Conservation (phyloP, 305 asterid species). For the Fraxinus latifolia region DNA sequence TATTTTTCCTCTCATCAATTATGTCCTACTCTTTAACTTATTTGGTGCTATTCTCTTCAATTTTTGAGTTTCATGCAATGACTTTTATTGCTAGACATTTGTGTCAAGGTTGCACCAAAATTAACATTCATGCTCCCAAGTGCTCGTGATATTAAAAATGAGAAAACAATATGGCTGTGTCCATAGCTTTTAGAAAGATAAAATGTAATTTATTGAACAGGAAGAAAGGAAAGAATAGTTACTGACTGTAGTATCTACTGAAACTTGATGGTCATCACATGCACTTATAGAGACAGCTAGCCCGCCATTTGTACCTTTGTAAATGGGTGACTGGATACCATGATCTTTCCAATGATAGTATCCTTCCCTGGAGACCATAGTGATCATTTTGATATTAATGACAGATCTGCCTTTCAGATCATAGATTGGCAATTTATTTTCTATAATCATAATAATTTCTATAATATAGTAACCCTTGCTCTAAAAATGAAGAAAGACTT, state of each 20-base stretch:
- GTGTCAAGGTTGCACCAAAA: not conserved
- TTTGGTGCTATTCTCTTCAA: not conserved
- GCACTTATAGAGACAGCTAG: slow-evolving; percentile 47
- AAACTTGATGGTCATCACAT: slow-evolving; percentile 53
- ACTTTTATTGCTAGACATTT: not conserved
- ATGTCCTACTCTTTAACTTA: not conserved
- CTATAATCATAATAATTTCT: not conserved
- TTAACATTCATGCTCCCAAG: not conserved
- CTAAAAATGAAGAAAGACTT: not conserved
- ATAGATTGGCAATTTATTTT: not conserved
- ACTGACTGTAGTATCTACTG: slow-evolving; percentile 54
- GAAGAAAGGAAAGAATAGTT: not conserved
- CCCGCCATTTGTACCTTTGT: slow-evolving; percentile 54
- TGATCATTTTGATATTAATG: not conserved
- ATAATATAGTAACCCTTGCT: not conserved
- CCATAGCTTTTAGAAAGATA: slow-evolving; percentile 1
- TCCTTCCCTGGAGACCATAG: slow-evolving; percentile 34
- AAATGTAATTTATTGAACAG: not conserved
- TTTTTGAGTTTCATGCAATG: not conserved
- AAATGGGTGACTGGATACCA: slow-evolving; percentile 26
- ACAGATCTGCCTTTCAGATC: not conserved
- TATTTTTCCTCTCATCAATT: not conserved
- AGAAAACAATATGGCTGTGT: not conserved
- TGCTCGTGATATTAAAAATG: not conserved
- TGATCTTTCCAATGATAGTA: slow-evolving; percentile 51